These are phyloP conservation scores for Poterioochromonas sp. DNA, from an alignment of 352 stramenopile species.

Conservation along the genomic window DNA sequence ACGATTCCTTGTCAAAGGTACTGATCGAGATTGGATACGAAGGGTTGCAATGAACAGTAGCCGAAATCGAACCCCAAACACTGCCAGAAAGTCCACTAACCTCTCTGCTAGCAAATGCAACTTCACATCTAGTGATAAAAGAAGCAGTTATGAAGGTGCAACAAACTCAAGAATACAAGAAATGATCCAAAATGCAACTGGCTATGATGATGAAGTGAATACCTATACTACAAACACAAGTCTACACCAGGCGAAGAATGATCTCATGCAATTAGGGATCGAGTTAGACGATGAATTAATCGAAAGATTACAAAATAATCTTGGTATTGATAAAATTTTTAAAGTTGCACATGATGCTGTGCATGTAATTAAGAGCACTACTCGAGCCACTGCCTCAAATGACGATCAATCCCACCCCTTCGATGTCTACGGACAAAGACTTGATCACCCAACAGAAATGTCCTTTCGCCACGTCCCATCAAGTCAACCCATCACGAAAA, in stretches of 20 bases:
- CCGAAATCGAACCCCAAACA: no score
- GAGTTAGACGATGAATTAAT: constrained; percentile 11
- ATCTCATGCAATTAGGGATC: constrained; percentile 15
- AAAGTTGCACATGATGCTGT: neutral
- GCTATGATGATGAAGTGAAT: no score
- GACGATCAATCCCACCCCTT: neutral
- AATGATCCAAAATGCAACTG: no score
- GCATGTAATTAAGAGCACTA: neutral
- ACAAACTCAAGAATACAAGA: no score
- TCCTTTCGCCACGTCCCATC: neutral
- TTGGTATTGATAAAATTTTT: constrained; percentile 19
- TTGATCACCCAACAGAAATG: neutral
- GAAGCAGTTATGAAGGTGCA: no score
- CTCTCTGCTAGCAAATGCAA: no score
- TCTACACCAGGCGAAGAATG: neutral
- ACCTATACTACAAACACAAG: neutral
- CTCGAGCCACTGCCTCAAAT: neutral
- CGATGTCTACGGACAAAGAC: neutral
- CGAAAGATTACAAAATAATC: constrained; percentile 19
- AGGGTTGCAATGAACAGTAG: no score
- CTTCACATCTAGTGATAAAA: no score
- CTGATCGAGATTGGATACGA: no score
- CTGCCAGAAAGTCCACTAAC: no score
- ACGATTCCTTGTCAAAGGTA: no score
- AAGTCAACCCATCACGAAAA: no score